Base-by-base conservation (phyloP, 2,329 filamentous ascomycete species). In the Aotearoamyces nothofagi region DNA sequence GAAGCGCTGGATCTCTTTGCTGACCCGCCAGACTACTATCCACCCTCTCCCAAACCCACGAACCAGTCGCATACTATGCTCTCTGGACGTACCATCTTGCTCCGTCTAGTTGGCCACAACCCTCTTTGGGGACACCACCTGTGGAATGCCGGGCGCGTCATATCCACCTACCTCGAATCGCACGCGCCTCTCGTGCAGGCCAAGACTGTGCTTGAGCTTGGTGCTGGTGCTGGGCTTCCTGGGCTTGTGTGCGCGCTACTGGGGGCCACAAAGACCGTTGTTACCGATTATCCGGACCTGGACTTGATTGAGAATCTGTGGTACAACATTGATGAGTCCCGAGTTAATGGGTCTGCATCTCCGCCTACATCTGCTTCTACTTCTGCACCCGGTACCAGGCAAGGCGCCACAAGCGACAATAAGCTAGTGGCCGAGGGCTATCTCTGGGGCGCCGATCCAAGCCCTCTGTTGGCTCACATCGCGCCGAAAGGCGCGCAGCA, bases 41-140 rank as follows among this genome's bases (percentile, higher is more conserved):
- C 78, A 26, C 73, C 82, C 1, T 75, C 83, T 26, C 79, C 80
- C 26, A 68, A 76, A 26, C 73, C 82, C 5, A 87, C 78, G 3
- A 72, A 69, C 36, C 72, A 79, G 37, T 65, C 70, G 24, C 78
- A 92, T 58, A 69, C 63, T 13, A 67, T 87, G 49, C 57, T 69
- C 32, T 70, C 67, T 19, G 80, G 79, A 35, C 52, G 36, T 3
- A 39, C 35, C 4, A 31, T 50, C n/a, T 38, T 37, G n/a, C 66
- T 93, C 38, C 71, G 80, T 43, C 69, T 94, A 9, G 81, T 93
- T 24, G 86, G 86, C 35, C 75, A 81, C 53, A 87, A 80, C 58
- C 81, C 84, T 14, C 68, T 92, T 9, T 92, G 92, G 69, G 86
- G 82, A 10, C 82, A 94, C 53, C 67, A 80, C 39, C 66, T 94